Evolutionary conservation across 2,329 filamentous ascomycete genomes (phyloP).

Genomic region (Paecilomyces fulvus): DNA sequence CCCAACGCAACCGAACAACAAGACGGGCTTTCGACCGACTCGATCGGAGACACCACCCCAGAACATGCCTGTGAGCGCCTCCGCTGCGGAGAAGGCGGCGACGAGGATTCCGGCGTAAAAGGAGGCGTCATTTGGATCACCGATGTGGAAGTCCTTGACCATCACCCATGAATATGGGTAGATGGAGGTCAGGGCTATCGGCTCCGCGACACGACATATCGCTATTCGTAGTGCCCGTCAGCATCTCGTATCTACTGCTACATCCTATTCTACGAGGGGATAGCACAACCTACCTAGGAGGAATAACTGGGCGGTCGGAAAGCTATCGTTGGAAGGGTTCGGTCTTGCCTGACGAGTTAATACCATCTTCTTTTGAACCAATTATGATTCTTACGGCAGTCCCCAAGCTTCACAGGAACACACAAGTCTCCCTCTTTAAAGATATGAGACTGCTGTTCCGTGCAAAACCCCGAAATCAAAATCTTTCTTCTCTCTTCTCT

Average conservation of each 20-base stretch:
- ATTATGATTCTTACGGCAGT: slow-evolving; percentile 46
- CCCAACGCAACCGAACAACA: slow-evolving; percentile 71
- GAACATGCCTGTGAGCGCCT: slow-evolving; percentile 76
- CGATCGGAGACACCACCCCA: slow-evolving; percentile 80
- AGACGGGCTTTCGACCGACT: slow-evolving; percentile 74
- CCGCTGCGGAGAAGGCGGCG: slow-evolving; percentile 73
- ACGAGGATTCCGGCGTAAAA: slow-evolving; percentile 85
- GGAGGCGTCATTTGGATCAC: slow-evolving; percentile 56
- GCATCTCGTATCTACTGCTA: neutral
- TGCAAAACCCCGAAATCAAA: neutral
- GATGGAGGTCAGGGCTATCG: slow-evolving; percentile 86
- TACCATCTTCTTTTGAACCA: slow-evolving; percentile 46
- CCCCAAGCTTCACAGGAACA: slow-evolving; percentile 13
- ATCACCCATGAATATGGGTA: slow-evolving; percentile 82
- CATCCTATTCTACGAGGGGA: neutral
- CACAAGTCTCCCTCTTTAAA: slow-evolving; percentile 9
- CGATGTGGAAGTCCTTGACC: slow-evolving; percentile 9
- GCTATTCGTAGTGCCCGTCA: slow-evolving; percentile 43
- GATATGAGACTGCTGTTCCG: slow-evolving; percentile 2
- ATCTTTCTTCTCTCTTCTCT: slow-evolving; percentile 1
- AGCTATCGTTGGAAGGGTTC: slow-evolving; percentile 60
- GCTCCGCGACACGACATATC: slow-evolving; percentile 86
- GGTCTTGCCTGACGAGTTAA: slow-evolving; percentile 50
- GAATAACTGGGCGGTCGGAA: slow-evolving; percentile 75
- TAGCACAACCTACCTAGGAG: slow-evolving; percentile 58